phyloP scores from a whole-genome alignment of 768 basidiomycete species.

The Kwoniella dejecticola region DNA sequence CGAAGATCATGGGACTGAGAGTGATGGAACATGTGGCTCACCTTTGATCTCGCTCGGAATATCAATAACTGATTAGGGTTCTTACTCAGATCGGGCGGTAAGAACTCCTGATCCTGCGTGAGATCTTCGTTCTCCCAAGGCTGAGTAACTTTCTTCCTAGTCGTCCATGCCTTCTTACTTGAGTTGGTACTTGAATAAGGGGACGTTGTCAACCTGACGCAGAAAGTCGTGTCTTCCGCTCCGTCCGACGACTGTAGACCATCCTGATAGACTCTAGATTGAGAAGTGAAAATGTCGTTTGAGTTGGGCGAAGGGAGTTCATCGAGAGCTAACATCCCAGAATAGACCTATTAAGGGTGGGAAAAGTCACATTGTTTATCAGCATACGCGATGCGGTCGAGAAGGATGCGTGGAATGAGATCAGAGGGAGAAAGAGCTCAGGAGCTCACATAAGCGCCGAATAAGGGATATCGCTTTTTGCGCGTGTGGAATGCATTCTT shows the following conservation, averaged over 20 bases:
- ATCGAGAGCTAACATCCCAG: conserved; percentile 71
- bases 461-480: conserved; percentile 54
- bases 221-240: conserved; percentile 84
- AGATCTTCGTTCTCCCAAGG: conserved; percentile 38
- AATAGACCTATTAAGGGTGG: conserved; percentile 80
- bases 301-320: conserved; percentile 39
- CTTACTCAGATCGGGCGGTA: conserved; percentile 63
- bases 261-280: conserved; percentile 79
- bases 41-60: conserved; percentile 53
- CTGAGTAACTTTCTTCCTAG: conserved; percentile 24
- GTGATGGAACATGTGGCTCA: too few species aligned
- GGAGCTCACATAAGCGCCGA: conserved; percentile 54
- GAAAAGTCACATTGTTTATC: too few species aligned
- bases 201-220: conserved; percentile 58
- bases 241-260: conserved; percentile 82
- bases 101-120: conserved; percentile 20
- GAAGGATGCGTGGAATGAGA: too few species aligned
- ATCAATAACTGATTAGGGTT: conserved; percentile 39
- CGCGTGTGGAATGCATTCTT: conserved; percentile 64
- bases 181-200: conserved; percentile 60
- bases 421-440: too few species aligned
- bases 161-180: conserved; percentile 27
- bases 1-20: too few species aligned
- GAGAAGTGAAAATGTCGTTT: conserved; percentile 36
- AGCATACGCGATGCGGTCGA: too few species aligned